Evolutionary conservation across 352 stramenopile species (phyloP), one percentile per base, ranked within the genome.

Genomic region (Pythium plurisporium): DNA sequence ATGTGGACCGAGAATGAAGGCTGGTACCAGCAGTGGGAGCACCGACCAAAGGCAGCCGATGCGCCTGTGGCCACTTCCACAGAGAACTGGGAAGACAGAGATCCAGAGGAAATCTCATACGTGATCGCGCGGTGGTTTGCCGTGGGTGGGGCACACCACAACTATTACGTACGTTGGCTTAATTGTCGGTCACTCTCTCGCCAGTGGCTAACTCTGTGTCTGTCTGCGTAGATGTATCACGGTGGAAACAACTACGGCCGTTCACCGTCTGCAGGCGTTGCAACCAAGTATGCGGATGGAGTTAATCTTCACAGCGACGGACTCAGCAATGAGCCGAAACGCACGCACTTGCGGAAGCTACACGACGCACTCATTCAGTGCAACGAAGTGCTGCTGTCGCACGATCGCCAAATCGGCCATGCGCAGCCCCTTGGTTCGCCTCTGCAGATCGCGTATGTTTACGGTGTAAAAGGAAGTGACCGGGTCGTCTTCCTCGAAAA

Each of bases 1-100:
- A 67, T 89, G n/a, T 91, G 80, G 80, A 89, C 81, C 8, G 79
- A 89, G 51, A 72, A 89, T 34, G 79, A 89, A 67, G 79, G 74
- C 17, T 89, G 79, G 79, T 89, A 84, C 62, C 55, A 87, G 53
- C 82, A 71, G 0, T 89, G 79, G 79, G 53, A 69, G n/a, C 69
- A 74, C 26, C 61, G 65, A 31, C 64, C 49, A 20, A 22, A 42
- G 19, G 11, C 33, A 15, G 55, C 9, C 0, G 5, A 30, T 5
- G 38, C 43, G 11, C 12, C 60, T 44, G 61, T 12, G 40, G 10
- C 69, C 15, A 45, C 14, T 7, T 58, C 64, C 12, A 54, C 40
- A 4, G 41, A 67, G 25, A 65, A 79, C 38, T 74, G 66, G 50
- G 69, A 86, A 31, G 64, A 89, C 38, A 72, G 79, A 3, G 63